A percentile compares a stretch with the other conserved stretches of the same genome.
These are phyloP conservation scores for Debaryomyces robertsiae DNA, from an alignment of 1,139 yeast species.

Conservation along the genomic window DNA sequence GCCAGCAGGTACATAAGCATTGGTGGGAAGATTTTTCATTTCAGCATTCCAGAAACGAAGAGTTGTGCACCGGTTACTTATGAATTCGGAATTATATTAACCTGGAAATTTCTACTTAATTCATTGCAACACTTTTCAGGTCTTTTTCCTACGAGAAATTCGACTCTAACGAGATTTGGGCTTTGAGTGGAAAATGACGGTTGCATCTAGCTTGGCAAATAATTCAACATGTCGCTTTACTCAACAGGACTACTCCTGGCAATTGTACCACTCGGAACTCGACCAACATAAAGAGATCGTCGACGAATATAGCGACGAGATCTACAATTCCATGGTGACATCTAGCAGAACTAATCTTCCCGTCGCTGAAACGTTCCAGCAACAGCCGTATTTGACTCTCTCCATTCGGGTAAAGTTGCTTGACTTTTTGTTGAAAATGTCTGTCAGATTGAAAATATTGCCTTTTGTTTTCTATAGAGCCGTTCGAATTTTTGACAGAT, in stretches of 20 bases:
- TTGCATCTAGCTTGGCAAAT: conserved; percentile 2
- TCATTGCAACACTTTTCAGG: too few relatives aligned
- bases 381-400: conserved; percentile 65
- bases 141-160: conserved; percentile 4
- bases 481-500: conserved; percentile 62
- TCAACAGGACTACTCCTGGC: conserved; percentile 49
- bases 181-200: conserved; percentile 5
- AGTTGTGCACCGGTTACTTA: too few relatives aligned
- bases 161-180: not conserved
- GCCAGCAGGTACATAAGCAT: not conserved
- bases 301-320: conserved; percentile 56
- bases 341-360: conserved; percentile 42
- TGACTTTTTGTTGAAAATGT: conserved; percentile 59
- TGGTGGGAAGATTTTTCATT: not conserved
- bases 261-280: conserved; percentile 53
- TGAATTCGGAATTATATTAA: too few relatives aligned
- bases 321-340: conserved; percentile 44
- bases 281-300: conserved; percentile 47
- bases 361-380: conserved; percentile 55
- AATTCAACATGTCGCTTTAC: conserved; percentile 18
- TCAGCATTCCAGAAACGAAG: too few relatives aligned
- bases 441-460: conserved; percentile 59
- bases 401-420: conserved; percentile 52
- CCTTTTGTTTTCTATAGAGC: conserved; percentile 63
- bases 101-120: too few relatives aligned